Percentiles rank a stretch among this genome's conserved stretches.
These are phyloP conservation scores for Paecilomyces formosus DNA, from an alignment of 2,329 filamentous ascomycete genomes.

Conservation along the genomic window DNA sequence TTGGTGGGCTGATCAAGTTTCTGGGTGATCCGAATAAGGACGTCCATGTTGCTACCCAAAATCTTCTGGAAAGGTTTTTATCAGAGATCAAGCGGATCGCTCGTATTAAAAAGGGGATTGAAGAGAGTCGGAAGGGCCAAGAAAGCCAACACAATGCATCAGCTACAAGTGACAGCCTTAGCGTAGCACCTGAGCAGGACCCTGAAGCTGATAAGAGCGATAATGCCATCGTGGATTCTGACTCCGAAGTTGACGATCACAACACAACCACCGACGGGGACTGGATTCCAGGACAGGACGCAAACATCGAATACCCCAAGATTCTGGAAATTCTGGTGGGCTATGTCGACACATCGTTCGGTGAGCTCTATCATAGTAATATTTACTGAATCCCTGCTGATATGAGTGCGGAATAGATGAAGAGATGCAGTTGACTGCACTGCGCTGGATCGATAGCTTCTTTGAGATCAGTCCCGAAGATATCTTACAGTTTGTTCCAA, in stretches of 20 bases:
- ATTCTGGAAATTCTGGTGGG: slow-evolving; percentile 87
- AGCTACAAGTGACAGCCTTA: slow-evolving; percentile 60
- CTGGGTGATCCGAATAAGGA: slow-evolving; percentile 85
- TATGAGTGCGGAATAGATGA: slow-evolving; percentile 56
- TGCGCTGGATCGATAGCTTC: slow-evolving; percentile 93
- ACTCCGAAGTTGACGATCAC: slow-evolving; percentile 42
- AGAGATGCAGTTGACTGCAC: slow-evolving; percentile 80
- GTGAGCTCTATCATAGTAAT: slow-evolving; percentile 34
- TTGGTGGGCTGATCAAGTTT: slow-evolving; percentile 83
- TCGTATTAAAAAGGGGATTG: slow-evolving; percentile 82
- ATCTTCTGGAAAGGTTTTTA: slow-evolving; percentile 80
- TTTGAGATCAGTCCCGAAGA: slow-evolving; percentile 97
- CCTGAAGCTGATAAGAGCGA: slow-evolving; percentile 41
- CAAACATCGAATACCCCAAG: slow-evolving; percentile 84
- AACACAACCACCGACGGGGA: slow-evolving; percentile 69
- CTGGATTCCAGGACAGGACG: slow-evolving; percentile 95
- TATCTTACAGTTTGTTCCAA: slow-evolving; percentile 88
- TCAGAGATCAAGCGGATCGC: slow-evolving; percentile 92
- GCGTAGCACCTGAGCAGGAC: slow-evolving; percentile 45
- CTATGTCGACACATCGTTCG: slow-evolving; percentile 74
- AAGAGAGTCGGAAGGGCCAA: slow-evolving; percentile 68
- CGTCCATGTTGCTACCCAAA: slow-evolving; percentile 89
- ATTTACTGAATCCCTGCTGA: slow-evolving; percentile 15
- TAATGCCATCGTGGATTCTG: slow-evolving; percentile 47
- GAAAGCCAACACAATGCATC: slow-evolving; percentile 64